Evolutionary conservation across 139 green algal species (phyloP).

Genomic region (Axilococcus clingmanii): DNA sequence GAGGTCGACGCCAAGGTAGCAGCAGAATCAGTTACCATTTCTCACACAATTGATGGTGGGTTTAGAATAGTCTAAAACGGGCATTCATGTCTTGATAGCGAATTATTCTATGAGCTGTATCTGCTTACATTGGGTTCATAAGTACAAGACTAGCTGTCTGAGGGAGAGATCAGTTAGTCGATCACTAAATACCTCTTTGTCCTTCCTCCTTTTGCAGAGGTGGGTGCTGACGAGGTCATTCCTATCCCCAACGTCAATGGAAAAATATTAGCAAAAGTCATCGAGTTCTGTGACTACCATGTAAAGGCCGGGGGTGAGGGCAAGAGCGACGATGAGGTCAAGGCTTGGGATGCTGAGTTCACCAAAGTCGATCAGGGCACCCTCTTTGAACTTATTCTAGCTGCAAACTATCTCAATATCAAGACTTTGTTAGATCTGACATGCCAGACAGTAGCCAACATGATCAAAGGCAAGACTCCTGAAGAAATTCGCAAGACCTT

Average conservation of each 20-base stretch:
- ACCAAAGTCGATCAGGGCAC: conserved; percentile 94
- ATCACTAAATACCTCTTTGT: neutral
- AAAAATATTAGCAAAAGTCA: conserved; percentile 65
- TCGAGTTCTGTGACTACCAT: conserved; percentile 96
- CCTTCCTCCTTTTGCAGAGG: conserved; percentile 37
- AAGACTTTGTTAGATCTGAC: conserved; percentile 94
- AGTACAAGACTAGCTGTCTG: neutral
- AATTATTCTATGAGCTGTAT: neutral
- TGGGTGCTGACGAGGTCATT: conserved; percentile 50
- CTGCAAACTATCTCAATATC: conserved; percentile 99
- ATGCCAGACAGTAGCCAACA: conserved; percentile 95
- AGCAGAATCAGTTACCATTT: conserved; percentile 60
- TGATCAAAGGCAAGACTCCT: conserved; percentile 93
- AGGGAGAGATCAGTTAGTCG: neutral
- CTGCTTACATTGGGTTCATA: neutral
- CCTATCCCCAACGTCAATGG: conserved; percentile 78
- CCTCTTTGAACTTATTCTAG: conserved; percentile 99
- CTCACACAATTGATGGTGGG: conserved; percentile 75
- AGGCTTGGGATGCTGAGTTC: conserved; percentile 90
- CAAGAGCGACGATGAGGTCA: conserved; percentile 84
- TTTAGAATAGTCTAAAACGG: neutral
- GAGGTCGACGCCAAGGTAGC: conserved; percentile 67
- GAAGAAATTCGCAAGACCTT: conserved; percentile 96
- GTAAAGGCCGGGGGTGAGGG: conserved; percentile 51
- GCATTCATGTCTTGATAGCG: too few species aligned